Base-by-base conservation (phyloP, 2,329 filamentous ascomycete species). In the Hymenoscyphus linearis region DNA sequence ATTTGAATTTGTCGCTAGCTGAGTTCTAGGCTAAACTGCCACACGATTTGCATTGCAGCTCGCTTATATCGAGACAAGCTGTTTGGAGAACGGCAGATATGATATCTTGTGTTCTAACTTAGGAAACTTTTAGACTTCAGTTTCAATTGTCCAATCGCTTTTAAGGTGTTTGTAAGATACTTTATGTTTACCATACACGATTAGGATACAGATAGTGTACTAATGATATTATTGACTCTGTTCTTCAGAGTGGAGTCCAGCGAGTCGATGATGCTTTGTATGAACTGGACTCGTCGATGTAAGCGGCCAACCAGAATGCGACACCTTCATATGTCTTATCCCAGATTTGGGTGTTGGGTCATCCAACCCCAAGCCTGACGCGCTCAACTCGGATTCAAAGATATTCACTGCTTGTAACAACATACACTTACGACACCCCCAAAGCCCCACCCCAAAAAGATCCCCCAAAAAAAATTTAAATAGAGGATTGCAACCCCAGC, bases 161-260 rank as follows among this genome's bases (percentile, higher is more conserved):
- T 40, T n/a, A n/a, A n/a, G 37, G 37, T 40, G 37, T 40, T 40
- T 40, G 36, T 6, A 40, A 40, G 14, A 13, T 40, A 3, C n/a
- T 40, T 40, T n/a, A 40, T n/a, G 14, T n/a, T 16, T 16, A 40
- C 36, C 36, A 40, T n/a, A n/a, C 37, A n/a, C 37, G 18, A 40
- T 40, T 40, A 40, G 9, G 18, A 40, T n/a, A n/a, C n/a, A n/a
- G n/a, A n/a, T n/a, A n/a, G n/a, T n/a, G n/a, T n/a, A n/a, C n/a
- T n/a, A 95, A 96, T 78, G 92, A 96, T 69, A 93, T 99, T 58
- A 96, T 99, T 68, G 95, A 99, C 75, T 96, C 93, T 0, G 95
- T 99, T 3, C 80, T 99, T 44, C 93, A 98, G 74, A 88, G 91
- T 56, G 95, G 93, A 67, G 91, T 98, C 25, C 87, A 95, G 70